Percentiles rank a stretch among this genome's conserved stretches.
Conservation (phyloP, 2,329 filamentous ascomycete species). For the Cladosporium sp. region DNA sequence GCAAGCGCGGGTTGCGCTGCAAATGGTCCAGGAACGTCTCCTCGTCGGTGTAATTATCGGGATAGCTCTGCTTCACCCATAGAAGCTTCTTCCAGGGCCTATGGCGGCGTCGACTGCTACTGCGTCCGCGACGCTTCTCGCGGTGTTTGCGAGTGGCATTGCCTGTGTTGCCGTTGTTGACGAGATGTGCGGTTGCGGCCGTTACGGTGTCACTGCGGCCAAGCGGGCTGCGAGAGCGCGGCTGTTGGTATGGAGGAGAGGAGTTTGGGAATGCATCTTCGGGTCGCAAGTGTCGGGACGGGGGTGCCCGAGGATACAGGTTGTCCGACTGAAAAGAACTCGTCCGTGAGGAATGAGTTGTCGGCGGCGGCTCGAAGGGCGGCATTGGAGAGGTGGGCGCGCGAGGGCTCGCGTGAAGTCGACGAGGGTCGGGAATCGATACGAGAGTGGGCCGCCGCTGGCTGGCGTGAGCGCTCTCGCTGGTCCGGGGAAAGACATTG, state of each 20-base stretch:
- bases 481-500: slow-evolving; percentile 7
- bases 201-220: slow-evolving; percentile 36
- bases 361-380: slow-evolving; percentile 23
- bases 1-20: slow-evolving; percentile 87
- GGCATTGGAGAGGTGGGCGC: slow-evolving; percentile 20
- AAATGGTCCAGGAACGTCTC: slow-evolving; percentile 95
- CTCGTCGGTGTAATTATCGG: slow-evolving; percentile 98
- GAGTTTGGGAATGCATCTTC: slow-evolving; percentile 76
- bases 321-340: slow-evolving; percentile 26
- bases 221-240: slow-evolving; percentile 33
- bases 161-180: slow-evolving; percentile 22
- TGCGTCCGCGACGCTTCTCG: slow-evolving; percentile 59
- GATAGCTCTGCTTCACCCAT: slow-evolving; percentile 97
- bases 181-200: slow-evolving; percentile 20
- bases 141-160: slow-evolving; percentile 39
- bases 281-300: slow-evolving; percentile 65
- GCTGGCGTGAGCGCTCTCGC: not conserved
- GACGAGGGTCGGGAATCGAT: slow-evolving; percentile 1
- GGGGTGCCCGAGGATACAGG: slow-evolving; percentile 9
- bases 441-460: slow-evolving; percentile 11
- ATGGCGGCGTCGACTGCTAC: slow-evolving; percentile 63
- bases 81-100: slow-evolving; percentile 84
- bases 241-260: slow-evolving; percentile 59
- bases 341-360: slow-evolving; percentile 27
- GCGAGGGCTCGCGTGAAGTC: slow-evolving; percentile 35